phyloP scores from a whole-genome alignment of 345 rosid species.

The Eucalyptus brandiana region DNA sequence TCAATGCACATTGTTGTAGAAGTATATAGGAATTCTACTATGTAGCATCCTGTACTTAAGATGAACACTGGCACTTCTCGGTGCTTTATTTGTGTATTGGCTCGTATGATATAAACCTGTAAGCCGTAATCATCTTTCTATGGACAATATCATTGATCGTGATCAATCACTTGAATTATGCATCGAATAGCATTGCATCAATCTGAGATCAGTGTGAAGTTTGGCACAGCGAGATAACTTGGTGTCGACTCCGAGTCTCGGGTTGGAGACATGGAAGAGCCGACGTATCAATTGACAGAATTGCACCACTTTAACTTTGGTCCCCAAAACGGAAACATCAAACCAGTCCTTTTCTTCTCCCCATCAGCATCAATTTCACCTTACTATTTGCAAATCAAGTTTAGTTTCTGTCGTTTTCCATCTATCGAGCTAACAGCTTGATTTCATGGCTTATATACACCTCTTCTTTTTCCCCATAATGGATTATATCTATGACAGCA shows the following conservation, averaged over 20 bases:
- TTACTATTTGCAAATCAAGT: not conserved
- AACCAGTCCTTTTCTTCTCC: not conserved
- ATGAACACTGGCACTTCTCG: not conserved
- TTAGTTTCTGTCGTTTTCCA: not conserved
- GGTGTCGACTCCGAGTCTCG: not conserved
- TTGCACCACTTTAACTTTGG: not conserved
- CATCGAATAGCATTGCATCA: not conserved
- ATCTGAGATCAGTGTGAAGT: not conserved
- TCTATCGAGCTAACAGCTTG: not conserved
- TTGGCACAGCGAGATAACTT: not conserved
- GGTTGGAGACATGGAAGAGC: not conserved
- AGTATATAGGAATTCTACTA: not conserved
- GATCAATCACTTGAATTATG: not conserved
- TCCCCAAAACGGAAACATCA: not conserved
- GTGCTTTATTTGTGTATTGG: not conserved
- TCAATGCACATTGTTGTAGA: not conserved
- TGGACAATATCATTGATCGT: not conserved
- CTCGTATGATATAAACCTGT: not conserved
- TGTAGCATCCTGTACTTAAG: not conserved
- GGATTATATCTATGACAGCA: too few relatives aligned
- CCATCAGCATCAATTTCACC: not conserved
- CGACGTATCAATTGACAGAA: not conserved
- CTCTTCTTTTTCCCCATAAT: too few relatives aligned
- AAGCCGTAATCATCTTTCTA: not conserved
- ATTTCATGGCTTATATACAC: too few relatives aligned